Base-by-base conservation (phyloP, 1,284 basidiomycete species). In the Nidula niveotomentosa region DNA sequence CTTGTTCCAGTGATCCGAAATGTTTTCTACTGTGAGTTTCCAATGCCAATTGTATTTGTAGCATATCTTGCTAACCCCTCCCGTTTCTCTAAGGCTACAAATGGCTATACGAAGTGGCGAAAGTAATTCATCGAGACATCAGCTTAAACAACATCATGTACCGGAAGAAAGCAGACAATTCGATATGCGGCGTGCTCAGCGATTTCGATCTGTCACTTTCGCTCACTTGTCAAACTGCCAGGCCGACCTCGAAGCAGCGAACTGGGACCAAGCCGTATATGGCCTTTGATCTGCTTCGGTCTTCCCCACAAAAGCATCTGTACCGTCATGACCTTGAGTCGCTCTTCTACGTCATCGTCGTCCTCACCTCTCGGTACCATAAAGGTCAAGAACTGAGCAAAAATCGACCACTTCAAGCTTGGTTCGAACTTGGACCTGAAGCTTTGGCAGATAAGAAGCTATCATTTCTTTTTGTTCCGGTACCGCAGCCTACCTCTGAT, bases 281-380 rank as follows among this genome's bases (percentile, higher is more conserved):
- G 57, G 58, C 60, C 3, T 33, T 47, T 15, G 63, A 62, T 23
- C 53, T 62, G 1, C 55, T 61, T 23, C 17, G 43, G 6, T 9
- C 45, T 2, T 36, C 13, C 2, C n/a, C 12, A 12, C 37, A 39
- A 15, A 30, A 10, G 6, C 58, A 60, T 48, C 23, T 48, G 33
- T 51, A 53, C 51, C 54, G 58, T 23, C 61, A 59, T n/a, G 52
- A 64, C 44, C 53, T 62, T 6, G 61, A 64, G 44, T 64, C 61
- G 1, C 48, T 64, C 7, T 56, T 62, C 45, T 62, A 61, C 23
- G 56, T 59, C 18, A 35, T 64, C 33, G 33, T 49, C 1, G 54
- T 37, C 48, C 36, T 54, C 36, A 44, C 37, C 18, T 12, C 39
- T 53, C n/a, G 36, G 15, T 51, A 55, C 18, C 17, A 54, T n/a